A percentile compares a stretch with the other conserved stretches of the same genome.
These are phyloP conservation scores for Polyporus arcularius DNA, from an alignment of 768 basidiomycete species.

Conservation along the genomic window DNA sequence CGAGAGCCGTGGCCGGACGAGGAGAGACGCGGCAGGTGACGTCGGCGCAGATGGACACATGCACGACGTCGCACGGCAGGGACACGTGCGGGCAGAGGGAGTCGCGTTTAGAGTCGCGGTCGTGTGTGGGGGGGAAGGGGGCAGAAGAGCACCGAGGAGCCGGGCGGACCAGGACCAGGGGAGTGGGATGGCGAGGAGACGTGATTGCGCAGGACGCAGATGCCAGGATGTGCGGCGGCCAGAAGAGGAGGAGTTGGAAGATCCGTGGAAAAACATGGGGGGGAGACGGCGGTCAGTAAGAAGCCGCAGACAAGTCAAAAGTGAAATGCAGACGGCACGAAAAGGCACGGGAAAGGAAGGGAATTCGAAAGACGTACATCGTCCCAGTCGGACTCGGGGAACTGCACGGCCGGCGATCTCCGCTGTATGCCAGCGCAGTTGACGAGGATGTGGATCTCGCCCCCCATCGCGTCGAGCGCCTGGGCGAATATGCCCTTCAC, in stretches of 20 bases:
- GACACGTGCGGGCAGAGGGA: slow-evolving; percentile 9
- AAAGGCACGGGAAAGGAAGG: slow-evolving; percentile 12
- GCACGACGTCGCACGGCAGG: slow-evolving; percentile 6
- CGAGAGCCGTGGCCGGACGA: slow-evolving; percentile 5
- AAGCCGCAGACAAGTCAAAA: slow-evolving; percentile 17
- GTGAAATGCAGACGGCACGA: slow-evolving; percentile 1
- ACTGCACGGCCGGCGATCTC: slow-evolving; percentile 61
- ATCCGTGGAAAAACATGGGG: slow-evolving; percentile 16
- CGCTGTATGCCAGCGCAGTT: slow-evolving; percentile 70
- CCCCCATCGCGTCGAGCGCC: slow-evolving; percentile 51
- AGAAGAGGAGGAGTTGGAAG: slow-evolving; percentile 12
- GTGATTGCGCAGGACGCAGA: slow-evolving; percentile 3
- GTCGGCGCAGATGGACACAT: slow-evolving; percentile 15
- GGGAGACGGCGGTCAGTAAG: slow-evolving; percentile 16
- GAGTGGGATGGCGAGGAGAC: slow-evolving; percentile 33
- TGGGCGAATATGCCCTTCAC: slow-evolving; percentile 51
- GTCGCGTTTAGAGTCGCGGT: background rate
- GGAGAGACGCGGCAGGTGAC: slow-evolving; percentile 16
- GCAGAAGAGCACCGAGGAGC: slow-evolving; percentile 3
- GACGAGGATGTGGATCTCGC: slow-evolving; percentile 61
- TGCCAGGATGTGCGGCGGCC: slow-evolving; percentile 20
- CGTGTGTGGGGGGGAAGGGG: background rate
- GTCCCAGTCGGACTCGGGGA: slow-evolving; percentile 70
- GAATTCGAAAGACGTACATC: slow-evolving; percentile 49
- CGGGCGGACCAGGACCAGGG: background rate